Conservation (phyloP, 768 basidiomycete species). For the Podaxis sp. region DNA sequence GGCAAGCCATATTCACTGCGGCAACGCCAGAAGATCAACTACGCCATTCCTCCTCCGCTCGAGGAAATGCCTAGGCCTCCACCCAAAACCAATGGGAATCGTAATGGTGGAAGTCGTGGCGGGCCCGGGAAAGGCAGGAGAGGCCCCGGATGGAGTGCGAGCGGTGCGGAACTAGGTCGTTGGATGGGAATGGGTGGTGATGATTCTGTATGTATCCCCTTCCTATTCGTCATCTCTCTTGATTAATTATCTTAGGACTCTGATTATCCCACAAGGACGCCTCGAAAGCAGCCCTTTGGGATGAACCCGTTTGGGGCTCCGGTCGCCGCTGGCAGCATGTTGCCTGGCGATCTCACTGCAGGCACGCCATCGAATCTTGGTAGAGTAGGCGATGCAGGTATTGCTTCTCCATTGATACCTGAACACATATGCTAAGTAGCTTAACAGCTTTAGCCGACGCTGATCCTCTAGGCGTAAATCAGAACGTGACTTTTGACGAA, state of each 20-base stretch:
- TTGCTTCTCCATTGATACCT: slow-evolving; percentile 23
- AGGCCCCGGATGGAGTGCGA: slow-evolving; percentile 76
- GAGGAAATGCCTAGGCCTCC: slow-evolving; percentile 63
- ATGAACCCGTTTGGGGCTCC: slow-evolving; percentile 53
- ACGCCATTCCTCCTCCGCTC: slow-evolving; percentile 78
- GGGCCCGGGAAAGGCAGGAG: slow-evolving; percentile 34
- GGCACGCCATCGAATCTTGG: slow-evolving; percentile 86
- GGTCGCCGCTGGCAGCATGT: slow-evolving; percentile 52
- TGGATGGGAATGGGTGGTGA: slow-evolving; percentile 77
- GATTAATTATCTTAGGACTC: slow-evolving; percentile 54
- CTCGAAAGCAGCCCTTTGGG: slow-evolving; percentile 61
- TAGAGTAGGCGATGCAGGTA: slow-evolving; percentile 78
- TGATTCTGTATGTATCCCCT: slow-evolving; percentile 55
- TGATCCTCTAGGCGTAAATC: slow-evolving; percentile 92
- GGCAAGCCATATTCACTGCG: slow-evolving; percentile 67
- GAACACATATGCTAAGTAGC: slow-evolving; percentile 18
- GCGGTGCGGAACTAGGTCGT: slow-evolving; percentile 71
- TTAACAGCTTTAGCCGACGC: slow-evolving; percentile 82
- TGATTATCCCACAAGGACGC: slow-evolving; percentile 64
- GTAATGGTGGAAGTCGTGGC: slow-evolving; percentile 31
- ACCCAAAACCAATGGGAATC: slow-evolving; percentile 33
- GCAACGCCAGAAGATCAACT: slow-evolving; percentile 70
- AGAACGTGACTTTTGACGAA: slow-evolving; percentile 93
- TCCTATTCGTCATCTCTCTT: not conserved
- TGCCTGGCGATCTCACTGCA: slow-evolving; percentile 64